phyloP scores from a whole-genome alignment of 1,284 basidiomycete genomes.

The Phlebopus sp. region DNA sequence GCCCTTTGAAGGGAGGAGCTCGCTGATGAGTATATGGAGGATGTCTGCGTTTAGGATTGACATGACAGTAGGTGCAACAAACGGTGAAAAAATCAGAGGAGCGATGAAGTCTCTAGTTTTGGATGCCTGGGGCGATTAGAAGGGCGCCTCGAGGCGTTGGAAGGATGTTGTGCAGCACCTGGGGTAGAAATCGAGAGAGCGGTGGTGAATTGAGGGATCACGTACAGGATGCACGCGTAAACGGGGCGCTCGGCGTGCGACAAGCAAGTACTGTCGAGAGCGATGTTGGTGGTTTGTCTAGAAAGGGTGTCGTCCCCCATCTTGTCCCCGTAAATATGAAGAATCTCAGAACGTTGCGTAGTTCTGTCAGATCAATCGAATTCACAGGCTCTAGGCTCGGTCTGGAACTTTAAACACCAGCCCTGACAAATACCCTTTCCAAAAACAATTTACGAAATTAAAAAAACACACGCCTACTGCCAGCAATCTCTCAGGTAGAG shows the following conservation, averaged over 20 bases:
- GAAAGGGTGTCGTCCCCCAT: conserved; percentile 3
- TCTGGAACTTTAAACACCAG: conserved; percentile 3
- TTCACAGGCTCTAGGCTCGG: conserved; percentile 20
- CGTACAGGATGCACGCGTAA: neutral
- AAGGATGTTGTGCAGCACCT: conserved; percentile 1
- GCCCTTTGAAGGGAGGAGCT: conserved; percentile 15
- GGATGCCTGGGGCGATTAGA: neutral
- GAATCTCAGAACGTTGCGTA: conserved; percentile 8
- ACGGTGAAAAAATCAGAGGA: conserved; percentile 6
- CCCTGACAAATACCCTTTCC: neutral
- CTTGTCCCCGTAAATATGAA: conserved; percentile 13
- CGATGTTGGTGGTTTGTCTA: conserved; percentile 9
- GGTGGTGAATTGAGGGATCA: conserved; percentile 1
- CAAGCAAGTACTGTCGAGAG: neutral
- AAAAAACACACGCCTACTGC: neutral
- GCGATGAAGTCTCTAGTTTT: neutral
- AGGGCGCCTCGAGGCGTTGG: conserved; percentile 1
- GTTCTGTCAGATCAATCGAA: conserved; percentile 10
- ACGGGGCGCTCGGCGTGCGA: neutral
- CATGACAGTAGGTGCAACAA: conserved; percentile 16
- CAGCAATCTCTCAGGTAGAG: no score
- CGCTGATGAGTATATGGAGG: conserved; percentile 32
- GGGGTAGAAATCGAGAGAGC: conserved; percentile 1
- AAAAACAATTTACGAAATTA: conserved; percentile 6
- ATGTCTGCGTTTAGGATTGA: conserved; percentile 32